phyloP scores from a whole-genome alignment of 139 green algal genomes.

The Coccomyxa sp. region DNA sequence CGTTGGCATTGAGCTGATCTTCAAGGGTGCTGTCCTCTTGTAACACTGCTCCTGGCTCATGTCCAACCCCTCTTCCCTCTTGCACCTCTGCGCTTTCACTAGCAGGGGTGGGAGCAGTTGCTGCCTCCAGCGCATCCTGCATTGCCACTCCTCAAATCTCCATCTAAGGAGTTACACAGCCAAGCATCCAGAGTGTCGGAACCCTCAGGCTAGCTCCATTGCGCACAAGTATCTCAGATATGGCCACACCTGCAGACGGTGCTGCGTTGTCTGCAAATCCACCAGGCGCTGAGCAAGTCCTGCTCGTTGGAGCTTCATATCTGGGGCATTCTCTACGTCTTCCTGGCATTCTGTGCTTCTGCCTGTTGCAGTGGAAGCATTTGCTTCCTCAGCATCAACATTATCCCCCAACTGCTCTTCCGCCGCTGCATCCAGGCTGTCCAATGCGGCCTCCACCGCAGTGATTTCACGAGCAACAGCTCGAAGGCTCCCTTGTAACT shows the following conservation, averaged over 20 bases:
- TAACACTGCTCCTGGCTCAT: constrained; percentile 4
- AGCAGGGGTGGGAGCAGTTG: constrained; percentile 3
- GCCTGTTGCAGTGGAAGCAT: background rate
- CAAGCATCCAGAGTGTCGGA: background rate
- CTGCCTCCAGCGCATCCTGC: constrained; percentile 6
- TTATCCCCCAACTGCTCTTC: background rate
- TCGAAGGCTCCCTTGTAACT: constrained; percentile 2
- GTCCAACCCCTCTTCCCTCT: background rate
- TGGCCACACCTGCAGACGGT: constrained; percentile 1
- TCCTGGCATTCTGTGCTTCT: background rate
- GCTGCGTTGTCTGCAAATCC: constrained; percentile 21
- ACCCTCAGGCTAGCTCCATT: background rate
- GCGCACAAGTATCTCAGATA: background rate
- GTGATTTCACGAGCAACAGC: constrained; percentile 20
- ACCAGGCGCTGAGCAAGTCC: constrained; percentile 34
- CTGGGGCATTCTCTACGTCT: background rate
- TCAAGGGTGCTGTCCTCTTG: constrained; percentile 35
- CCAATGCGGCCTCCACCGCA: constrained; percentile 25
- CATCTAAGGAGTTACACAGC: background rate
- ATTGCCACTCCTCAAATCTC: background rate
- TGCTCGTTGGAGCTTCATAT: constrained; percentile 28
- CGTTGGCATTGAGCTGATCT: constrained; percentile 8
- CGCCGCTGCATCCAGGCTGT: constrained; percentile 12
- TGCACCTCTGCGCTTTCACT: background rate
- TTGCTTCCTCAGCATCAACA: background rate